Evolutionary conservation across 2,329 filamentous ascomycete species (phyloP).

Genomic region (Zasmidium cellare): DNA sequence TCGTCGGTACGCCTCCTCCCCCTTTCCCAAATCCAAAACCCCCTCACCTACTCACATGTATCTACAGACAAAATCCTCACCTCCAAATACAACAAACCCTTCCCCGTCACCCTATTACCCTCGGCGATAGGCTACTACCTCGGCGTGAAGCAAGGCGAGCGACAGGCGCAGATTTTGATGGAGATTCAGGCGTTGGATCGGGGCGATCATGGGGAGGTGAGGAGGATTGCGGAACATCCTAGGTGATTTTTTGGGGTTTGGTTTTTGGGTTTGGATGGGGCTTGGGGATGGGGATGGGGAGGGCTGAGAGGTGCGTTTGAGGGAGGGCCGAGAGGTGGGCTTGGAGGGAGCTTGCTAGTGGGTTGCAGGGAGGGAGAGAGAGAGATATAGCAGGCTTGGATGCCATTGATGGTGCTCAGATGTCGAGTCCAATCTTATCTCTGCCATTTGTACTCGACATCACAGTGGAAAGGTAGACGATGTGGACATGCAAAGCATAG

Average conservation of each 20-base stretch:
- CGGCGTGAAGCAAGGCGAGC: constrained; percentile 32
- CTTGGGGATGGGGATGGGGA: too few relatives aligned
- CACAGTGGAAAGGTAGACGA: too few relatives aligned
- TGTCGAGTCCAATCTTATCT: too few relatives aligned
- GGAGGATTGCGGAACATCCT: constrained; percentile 23
- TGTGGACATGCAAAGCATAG: too few relatives aligned
- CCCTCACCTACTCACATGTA: neutral
- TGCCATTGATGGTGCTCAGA: too few relatives aligned
- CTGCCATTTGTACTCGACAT: too few relatives aligned
- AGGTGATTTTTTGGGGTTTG: constrained; percentile 4
- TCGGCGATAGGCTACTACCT: constrained; percentile 34
- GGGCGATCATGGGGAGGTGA: constrained; percentile 22
- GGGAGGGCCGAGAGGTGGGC: too few relatives aligned
- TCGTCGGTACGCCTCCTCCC: constrained; percentile 14
- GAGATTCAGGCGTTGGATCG: constrained; percentile 30
- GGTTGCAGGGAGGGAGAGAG: too few relatives aligned
- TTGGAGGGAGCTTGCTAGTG: too few relatives aligned
- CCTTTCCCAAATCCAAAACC: neutral
- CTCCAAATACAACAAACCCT: constrained; percentile 35
- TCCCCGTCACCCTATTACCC: constrained; percentile 33
- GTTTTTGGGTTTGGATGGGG: too few relatives aligned
- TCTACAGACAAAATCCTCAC: constrained; percentile 29
- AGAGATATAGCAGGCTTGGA: too few relatives aligned
- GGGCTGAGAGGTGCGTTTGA: neutral
- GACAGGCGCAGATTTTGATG: constrained; percentile 28